A percentile compares a stretch with the other conserved stretches of the same genome.
Conservation (phyloP, 139 green algal species). For the Bryopsis sp. region DNA sequence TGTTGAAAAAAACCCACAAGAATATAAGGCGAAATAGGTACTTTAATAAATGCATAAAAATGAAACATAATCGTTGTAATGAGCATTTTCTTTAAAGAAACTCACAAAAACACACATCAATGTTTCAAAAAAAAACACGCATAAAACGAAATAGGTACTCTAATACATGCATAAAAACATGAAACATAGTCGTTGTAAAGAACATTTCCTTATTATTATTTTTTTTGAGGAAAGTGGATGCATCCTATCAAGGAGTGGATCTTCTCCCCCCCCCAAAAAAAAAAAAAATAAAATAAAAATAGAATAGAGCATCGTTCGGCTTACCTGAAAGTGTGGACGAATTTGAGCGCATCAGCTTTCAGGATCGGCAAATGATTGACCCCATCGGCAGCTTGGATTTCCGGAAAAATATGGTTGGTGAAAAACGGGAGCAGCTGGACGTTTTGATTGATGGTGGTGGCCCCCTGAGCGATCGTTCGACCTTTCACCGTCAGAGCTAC, state of each 20-base stretch:
- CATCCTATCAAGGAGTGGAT: no score
- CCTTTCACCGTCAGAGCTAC: constrained; percentile 77
- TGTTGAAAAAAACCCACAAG: constrained; percentile 18
- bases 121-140: no score
- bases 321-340: constrained; percentile 80
- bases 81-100: no score
- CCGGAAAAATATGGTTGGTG: constrained; percentile 62
- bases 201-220: not conserved
- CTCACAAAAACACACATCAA: no score
- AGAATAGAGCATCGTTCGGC: no score
- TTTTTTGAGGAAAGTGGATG: not conserved
- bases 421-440: constrained; percentile 90
- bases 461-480: constrained; percentile 63
- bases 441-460: constrained; percentile 78
- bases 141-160: no score
- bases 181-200: not conserved
- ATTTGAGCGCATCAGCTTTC: constrained; percentile 93
- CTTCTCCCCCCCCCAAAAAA: no score
- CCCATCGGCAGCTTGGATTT: constrained; percentile 54
- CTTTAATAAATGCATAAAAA: no score
- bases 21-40: no score
- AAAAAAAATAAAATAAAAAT: no score
- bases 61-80: no score
- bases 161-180: no score
- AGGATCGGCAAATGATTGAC: constrained; percentile 69